Conservation (phyloP, 768 basidiomycete species). For the Dendrothele bispora region DNA sequence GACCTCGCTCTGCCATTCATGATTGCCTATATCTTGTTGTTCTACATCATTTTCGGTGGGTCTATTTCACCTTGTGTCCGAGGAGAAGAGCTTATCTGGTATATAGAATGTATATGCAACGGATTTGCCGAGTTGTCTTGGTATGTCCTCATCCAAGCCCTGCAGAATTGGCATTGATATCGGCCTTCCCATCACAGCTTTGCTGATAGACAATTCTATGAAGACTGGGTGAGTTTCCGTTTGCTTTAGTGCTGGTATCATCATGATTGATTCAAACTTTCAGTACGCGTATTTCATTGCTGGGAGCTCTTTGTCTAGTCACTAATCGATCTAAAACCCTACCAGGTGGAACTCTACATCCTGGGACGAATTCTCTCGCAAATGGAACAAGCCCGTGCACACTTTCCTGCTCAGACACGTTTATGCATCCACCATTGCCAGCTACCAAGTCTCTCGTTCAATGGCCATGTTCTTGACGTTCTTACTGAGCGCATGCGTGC, state of each 20-base stretch:
- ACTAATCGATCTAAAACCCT: not conserved
- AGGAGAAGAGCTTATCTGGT: no score
- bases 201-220: conserved; percentile 96
- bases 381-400: conserved; percentile 98
- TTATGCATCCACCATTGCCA: conserved; percentile 83
- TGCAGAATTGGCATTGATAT: conserved; percentile 3
- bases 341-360: conserved; percentile 90
- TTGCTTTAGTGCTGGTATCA: not conserved
- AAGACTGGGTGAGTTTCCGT: conserved; percentile 74
- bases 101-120: conserved; percentile 91
- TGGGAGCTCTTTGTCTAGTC: not conserved
- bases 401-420: conserved; percentile 93
- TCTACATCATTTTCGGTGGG: conserved; percentile 83
- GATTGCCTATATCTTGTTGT: conserved; percentile 85
- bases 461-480: conserved; percentile 94
- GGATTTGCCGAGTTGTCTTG: conserved; percentile 91
- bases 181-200: conserved; percentile 56
- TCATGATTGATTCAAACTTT: no score
- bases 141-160: conserved; percentile 40
- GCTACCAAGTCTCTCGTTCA: conserved; percentile 70
- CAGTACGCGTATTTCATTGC: not conserved
- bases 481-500: conserved; percentile 82
- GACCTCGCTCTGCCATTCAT: conserved; percentile 93
- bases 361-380: conserved; percentile 96
- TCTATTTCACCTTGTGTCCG: not conserved